Conservation (phyloP, 2,329 filamentous ascomycete species). For the Pseudogymnoascus sp. region DNA sequence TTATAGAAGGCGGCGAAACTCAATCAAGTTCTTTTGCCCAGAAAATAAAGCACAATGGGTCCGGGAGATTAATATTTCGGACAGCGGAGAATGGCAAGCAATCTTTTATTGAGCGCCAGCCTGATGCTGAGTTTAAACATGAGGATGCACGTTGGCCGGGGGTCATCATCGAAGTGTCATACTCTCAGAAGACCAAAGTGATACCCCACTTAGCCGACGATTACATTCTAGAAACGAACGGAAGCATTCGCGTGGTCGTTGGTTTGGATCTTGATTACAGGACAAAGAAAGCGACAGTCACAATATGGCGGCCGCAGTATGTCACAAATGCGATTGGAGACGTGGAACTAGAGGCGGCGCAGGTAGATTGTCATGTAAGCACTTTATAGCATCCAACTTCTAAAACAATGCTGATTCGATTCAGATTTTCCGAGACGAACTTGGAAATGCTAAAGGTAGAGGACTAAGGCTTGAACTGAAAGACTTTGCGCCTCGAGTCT, state of each 20-base stretch:
- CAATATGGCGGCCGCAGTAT: slow-evolving; percentile 28
- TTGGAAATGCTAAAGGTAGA: slow-evolving; percentile 22
- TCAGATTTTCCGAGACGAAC: slow-evolving; percentile 27
- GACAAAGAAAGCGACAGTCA: slow-evolving; percentile 27
- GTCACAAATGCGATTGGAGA: slow-evolving; percentile 22
- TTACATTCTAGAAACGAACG: slow-evolving; percentile 29
- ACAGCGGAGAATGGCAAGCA: not conserved
- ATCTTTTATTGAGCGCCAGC: slow-evolving; percentile 16
- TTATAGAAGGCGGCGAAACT: slow-evolving; percentile 13
- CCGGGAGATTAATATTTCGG: not conserved
- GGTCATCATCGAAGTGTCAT: slow-evolving; percentile 31
- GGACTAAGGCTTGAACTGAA: slow-evolving; percentile 23
- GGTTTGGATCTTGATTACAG: slow-evolving; percentile 32
- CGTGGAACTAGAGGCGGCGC: slow-evolving; percentile 19
- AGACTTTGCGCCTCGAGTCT: slow-evolving; percentile 26
- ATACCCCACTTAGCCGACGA: slow-evolving; percentile 28
- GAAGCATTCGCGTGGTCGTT: slow-evolving; percentile 29
- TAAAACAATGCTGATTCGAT: slow-evolving; percentile 5
- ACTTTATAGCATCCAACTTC: not conserved
- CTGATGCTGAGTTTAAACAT: slow-evolving; percentile 26
- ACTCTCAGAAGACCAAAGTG: slow-evolving; percentile 28
- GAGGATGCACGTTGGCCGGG: slow-evolving; percentile 20
- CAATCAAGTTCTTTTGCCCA: slow-evolving; percentile 15
- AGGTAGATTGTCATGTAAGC: slow-evolving; percentile 17
- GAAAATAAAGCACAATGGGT: slow-evolving; percentile 12